These are phyloP conservation scores for Babesia gibsoni DNA, from an alignment of 169 alveolate species.

Conservation along the genomic window DNA sequence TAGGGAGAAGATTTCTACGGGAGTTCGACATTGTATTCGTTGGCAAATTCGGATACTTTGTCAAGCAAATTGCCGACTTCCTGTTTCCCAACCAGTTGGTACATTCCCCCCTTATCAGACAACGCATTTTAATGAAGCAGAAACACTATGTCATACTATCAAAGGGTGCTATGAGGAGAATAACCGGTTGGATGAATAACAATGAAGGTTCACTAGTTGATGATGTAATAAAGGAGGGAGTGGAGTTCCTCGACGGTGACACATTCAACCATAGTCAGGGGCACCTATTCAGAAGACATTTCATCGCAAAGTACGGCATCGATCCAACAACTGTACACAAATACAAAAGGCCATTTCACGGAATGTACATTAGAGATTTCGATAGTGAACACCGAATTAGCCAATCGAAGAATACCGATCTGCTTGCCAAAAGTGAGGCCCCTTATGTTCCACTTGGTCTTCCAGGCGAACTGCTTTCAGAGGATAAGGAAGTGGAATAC, in stretches of 20 bases:
- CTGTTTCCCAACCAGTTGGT: conserved; percentile 47
- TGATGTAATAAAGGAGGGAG: conserved; percentile 42
- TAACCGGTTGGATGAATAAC: conserved; percentile 52
- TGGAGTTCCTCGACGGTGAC: conserved; percentile 62
- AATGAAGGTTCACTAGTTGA: conserved; percentile 46
- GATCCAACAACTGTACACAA: conserved; percentile 47
- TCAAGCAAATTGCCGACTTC: conserved; percentile 32
- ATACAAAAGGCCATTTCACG: conserved; percentile 44
- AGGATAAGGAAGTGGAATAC: background rate
- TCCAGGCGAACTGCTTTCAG: conserved; percentile 27
- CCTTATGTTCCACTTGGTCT: conserved; percentile 34
- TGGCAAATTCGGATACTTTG: conserved; percentile 36
- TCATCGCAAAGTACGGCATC: conserved; percentile 45
- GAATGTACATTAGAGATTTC: conserved; percentile 40
- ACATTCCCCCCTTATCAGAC: conserved; percentile 27
- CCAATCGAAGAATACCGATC: conserved; percentile 5
- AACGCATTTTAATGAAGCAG: conserved; percentile 18
- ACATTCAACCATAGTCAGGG: conserved; percentile 41
- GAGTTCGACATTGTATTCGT: conserved; percentile 44
- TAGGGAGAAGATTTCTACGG: conserved; percentile 47
- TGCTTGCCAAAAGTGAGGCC: conserved; percentile 3
- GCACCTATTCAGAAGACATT: conserved; percentile 43
- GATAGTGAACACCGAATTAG: conserved; percentile 25
- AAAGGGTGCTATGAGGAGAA: conserved; percentile 36
- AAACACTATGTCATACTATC: conserved; percentile 14